phyloP scores from a whole-genome alignment of 208 protist genomes.

The Wallacemonas sp. region DNA sequence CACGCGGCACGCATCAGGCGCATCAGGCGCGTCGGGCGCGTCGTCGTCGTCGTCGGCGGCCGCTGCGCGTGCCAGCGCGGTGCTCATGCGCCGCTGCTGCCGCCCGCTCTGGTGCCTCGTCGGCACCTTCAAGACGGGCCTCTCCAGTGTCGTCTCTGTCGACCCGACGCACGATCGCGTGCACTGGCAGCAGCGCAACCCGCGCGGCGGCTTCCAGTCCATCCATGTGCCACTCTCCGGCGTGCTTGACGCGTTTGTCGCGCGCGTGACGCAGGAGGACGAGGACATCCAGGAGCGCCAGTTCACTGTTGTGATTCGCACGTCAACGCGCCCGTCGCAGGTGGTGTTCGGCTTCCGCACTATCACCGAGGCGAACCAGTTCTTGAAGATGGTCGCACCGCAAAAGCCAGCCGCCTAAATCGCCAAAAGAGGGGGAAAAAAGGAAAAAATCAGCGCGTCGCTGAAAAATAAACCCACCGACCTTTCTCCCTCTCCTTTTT shows the following conservation, averaged over 20 bases:
- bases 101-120: conserved; percentile 79
- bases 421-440: background rate
- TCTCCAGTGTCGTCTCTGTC: conserved; percentile 63
- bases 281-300: conserved; percentile 50
- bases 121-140: conserved; percentile 77
- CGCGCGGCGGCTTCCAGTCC: conserved; percentile 60
- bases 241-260: conserved; percentile 53
- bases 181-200: conserved; percentile 76
- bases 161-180: conserved; percentile 58
- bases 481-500: conserved; percentile 1
- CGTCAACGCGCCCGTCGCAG: conserved; percentile 71
- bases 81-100: conserved; percentile 45
- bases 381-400: conserved; percentile 37
- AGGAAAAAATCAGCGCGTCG: too few relatives aligned
- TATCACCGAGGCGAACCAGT: conserved; percentile 47
- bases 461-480: too few relatives aligned
- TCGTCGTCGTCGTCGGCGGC: conserved; percentile 1
- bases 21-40: background rate
- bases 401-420: background rate
- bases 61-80: background rate
- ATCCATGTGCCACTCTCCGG: conserved; percentile 53
- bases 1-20: background rate
- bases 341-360: conserved; percentile 82
- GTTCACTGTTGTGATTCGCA: conserved; percentile 63
- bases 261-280: conserved; percentile 43